Base-by-base conservation (phyloP, 345 rosid species). In the Sonneratia caseolaris region DNA sequence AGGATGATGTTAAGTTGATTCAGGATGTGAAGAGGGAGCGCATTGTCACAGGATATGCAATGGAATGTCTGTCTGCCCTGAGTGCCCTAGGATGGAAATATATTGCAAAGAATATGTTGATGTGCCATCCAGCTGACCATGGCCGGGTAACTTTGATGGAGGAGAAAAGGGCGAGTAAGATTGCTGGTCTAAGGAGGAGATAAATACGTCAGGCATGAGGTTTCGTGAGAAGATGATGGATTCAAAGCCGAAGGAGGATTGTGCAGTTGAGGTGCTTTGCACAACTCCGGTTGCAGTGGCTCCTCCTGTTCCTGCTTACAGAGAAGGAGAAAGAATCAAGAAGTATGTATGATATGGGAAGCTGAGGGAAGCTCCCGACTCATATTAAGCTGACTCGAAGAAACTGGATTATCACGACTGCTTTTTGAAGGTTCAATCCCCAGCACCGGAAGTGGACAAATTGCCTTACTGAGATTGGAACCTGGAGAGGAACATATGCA, bases 401-500 rank as follows among this genome's bases (percentile, higher is more conserved):
- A 86, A 79, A 79, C 87, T 93, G 0, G 97, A 86, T 59, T 86
- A 90, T 70, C 98, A 98, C 24, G 92, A 92, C 81, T 86, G 84
- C 69, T 92, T 88, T 83, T 96, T 95, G 40, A 88, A 64, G 83
- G 92, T 97, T 9, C 99, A 98, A 15, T 92, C 99, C 37, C 98
- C 99, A 9, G 96, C 96, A 21, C 97, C 99, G 0, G 98, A 97
- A 48, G 89, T 79, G 62, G 97, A 92, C 78, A 96, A 83, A 45
- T 95, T 97, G 0, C 99, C 99, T 0, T 90, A 92, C 80, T 95
- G 85, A 85, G 97, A 66, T 79, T 95, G 84, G 99, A 92, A 62
- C 68, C 77, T 0, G 99, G 92, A 80, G 99, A 95, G 62, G 86
- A 27, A 27, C 32, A 27, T 27, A 27, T 27, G 32, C 32, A 27